Evolutionary conservation across 2,329 filamentous ascomycete genomes (phyloP).

Genomic region (Diaporthe citriasiana): DNA sequence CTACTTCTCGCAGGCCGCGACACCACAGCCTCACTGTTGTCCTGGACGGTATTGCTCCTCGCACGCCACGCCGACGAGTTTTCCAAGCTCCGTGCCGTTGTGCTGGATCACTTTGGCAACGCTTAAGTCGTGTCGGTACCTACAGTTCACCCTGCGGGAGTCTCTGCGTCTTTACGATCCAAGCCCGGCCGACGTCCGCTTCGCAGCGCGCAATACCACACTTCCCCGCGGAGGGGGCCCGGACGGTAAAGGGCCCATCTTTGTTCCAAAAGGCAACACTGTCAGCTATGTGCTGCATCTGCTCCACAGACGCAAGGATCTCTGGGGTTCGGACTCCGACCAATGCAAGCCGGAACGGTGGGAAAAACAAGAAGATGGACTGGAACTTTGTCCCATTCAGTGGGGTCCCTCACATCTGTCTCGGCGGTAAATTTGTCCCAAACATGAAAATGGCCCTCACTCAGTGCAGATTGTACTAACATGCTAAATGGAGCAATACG

Average conservation of each 20-base stretch:
- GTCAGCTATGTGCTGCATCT: slow-evolving; percentile 48
- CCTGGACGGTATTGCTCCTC: slow-evolving; percentile 61
- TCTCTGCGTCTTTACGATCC: slow-evolving; percentile 59
- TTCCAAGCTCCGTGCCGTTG: slow-evolving; percentile 56
- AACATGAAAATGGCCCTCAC: neutral
- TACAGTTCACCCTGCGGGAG: slow-evolving; percentile 46
- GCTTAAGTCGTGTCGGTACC: slow-evolving; percentile 43
- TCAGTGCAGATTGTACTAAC: neutral
- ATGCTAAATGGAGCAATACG: slow-evolving; percentile 2
- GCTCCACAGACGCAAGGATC: slow-evolving; percentile 45
- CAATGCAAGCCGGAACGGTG: slow-evolving; percentile 47
- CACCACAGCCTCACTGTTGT: slow-evolving; percentile 54
- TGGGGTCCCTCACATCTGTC: slow-evolving; percentile 44
- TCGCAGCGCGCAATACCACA: slow-evolving; percentile 43
- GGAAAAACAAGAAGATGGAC: slow-evolving; percentile 49
- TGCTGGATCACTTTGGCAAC: slow-evolving; percentile 64
- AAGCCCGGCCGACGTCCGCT: slow-evolving; percentile 42
- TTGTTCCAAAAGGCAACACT: slow-evolving; percentile 47
- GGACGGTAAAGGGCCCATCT: slow-evolving; percentile 48
- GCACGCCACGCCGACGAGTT: slow-evolving; percentile 57
- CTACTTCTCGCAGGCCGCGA: slow-evolving; percentile 19
- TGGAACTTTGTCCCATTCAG: slow-evolving; percentile 61
- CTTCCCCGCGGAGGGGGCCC: slow-evolving; percentile 50
- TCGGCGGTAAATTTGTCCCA: slow-evolving; percentile 5
- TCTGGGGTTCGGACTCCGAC: slow-evolving; percentile 43